Evolutionary conservation across 345 rosid species (phyloP), one percentile per base, ranked within the genome.

Genomic region (Populus pruinosa): DNA sequence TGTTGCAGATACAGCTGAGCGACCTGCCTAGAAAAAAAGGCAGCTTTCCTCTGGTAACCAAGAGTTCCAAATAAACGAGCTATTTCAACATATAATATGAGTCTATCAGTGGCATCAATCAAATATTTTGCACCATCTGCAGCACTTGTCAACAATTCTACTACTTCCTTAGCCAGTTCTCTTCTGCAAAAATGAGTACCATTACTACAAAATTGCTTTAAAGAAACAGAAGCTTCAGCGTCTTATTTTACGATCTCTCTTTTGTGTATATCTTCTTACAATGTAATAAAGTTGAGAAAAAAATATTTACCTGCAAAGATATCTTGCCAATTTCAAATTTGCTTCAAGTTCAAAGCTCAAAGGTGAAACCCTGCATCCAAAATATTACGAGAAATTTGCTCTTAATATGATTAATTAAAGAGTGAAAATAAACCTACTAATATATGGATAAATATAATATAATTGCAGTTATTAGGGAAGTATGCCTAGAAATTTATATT

Each of bases 331-430:
- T 82, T 96, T 93, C 82, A 93, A 86, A 29, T 90, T 91, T 77
- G 97, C 97, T 88, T 96, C 99, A 62, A 96, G 97, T 81, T 96
- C 99, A 90, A 96, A 96, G 89, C 96, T 92, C 78, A 96, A 78
- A 17, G 98, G 99, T 21, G 98, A 96, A 81, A 96, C 98, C 83
- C 98, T 94, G 93, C 84, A 88, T 56, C 72, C 56, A 72, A 84
- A 80, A 31, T 70, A 72, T 55, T 56, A 75, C 1, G 23, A 67
- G n/a, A 76, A 67, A 73, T 44, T 64, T 69, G 41, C 55, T 35
- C 65, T 75, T 78, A 78, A 73, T 35, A 75, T 12, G 74, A 68
- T 39, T 10, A 16, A 84, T 59, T 41, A 63, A 3, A 12, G 66
- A 20, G 55, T 64, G 43, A 56, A 36, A 1, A 75, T 33, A 44